Percentiles rank a stretch among this genome's conserved stretches.
Evolutionary conservation across 75 land plant genomes (phyloP).

Genomic region (Azolla pinnata): DNA sequence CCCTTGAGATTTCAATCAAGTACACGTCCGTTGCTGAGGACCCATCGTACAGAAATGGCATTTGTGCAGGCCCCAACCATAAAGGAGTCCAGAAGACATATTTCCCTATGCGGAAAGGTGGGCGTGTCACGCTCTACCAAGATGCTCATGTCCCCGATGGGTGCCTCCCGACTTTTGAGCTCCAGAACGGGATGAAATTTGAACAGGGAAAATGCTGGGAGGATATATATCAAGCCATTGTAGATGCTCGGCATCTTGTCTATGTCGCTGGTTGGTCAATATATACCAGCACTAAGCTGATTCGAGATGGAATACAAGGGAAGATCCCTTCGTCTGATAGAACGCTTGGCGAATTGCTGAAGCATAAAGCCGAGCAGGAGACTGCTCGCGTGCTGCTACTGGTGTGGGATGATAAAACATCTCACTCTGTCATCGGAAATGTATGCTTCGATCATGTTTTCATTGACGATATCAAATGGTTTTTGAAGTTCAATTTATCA

Average conservation of each 20-base stretch:
- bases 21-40: conserved; percentile 44
- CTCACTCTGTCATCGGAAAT: conserved; percentile 33
- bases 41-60: conserved; percentile 37
- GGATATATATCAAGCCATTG: conserved; percentile 62
- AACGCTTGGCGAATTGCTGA: conserved; percentile 64
- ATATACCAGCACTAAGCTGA: conserved; percentile 41
- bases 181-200: conserved; percentile 29
- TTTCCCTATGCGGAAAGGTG: conserved; percentile 57
- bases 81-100: conserved; percentile 60
- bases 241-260: conserved; percentile 46
- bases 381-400: conserved; percentile 62
- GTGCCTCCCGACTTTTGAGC: conserved; percentile 31
- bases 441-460: conserved; percentile 18
- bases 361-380: conserved; percentile 58
- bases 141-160: conserved; percentile 70
- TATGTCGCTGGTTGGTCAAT: conserved; percentile 81
- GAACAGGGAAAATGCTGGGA: conserved; percentile 58
- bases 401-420: conserved; percentile 83
- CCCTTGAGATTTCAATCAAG: conserved; percentile 36
- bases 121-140: conserved; percentile 54
- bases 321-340: conserved; percentile 8
- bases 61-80: conserved; percentile 42
- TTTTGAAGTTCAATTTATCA: not conserved
- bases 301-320: conserved; percentile 20
- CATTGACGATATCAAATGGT: too few species aligned